Evolutionary conservation across 2,329 filamentous ascomycete genomes (phyloP).

Genomic region (Alternaria conjuncta): DNA sequence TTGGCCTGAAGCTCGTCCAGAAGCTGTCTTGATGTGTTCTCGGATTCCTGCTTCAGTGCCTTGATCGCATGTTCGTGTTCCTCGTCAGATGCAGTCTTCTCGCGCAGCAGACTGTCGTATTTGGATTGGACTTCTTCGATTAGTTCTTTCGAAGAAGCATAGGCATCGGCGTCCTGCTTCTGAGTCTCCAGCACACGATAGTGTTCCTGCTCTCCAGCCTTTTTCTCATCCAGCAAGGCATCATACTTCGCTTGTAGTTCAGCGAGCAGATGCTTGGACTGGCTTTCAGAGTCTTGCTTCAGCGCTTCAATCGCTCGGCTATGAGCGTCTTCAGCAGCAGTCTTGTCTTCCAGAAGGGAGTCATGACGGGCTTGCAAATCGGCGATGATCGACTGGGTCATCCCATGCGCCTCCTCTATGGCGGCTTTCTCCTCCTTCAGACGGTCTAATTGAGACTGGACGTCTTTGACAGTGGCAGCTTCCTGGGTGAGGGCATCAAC

Average conservation of each 20-base stretch:
- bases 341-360: slow-evolving; percentile 38
- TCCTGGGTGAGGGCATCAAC: slow-evolving; percentile 28
- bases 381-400: slow-evolving; percentile 34
- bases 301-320: slow-evolving; percentile 35
- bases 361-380: slow-evolving; percentile 42
- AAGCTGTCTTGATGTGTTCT: slow-evolving; percentile 21
- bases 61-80: slow-evolving; percentile 34
- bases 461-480: slow-evolving; percentile 10
- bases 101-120: slow-evolving; percentile 31
- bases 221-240: slow-evolving; percentile 36
- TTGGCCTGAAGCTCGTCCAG: slow-evolving; percentile 19
- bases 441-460: slow-evolving; percentile 19
- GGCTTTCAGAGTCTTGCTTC: slow-evolving; percentile 38
- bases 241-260: slow-evolving; percentile 41
- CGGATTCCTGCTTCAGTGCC: slow-evolving; percentile 30
- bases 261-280: slow-evolving; percentile 34
- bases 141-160: slow-evolving; percentile 21
- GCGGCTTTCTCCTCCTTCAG: slow-evolving; percentile 28
- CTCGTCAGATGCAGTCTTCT: slow-evolving; percentile 35
- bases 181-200: slow-evolving; percentile 30
- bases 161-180: slow-evolving; percentile 33
- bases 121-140: slow-evolving; percentile 13
- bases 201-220: slow-evolving; percentile 33
- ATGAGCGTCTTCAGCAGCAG: slow-evolving; percentile 38
- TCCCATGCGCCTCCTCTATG: slow-evolving; percentile 26